Base-by-base conservation (phyloP, 2,329 filamentous ascomycete species). In the Penicillium fuscoglaucum region DNA sequence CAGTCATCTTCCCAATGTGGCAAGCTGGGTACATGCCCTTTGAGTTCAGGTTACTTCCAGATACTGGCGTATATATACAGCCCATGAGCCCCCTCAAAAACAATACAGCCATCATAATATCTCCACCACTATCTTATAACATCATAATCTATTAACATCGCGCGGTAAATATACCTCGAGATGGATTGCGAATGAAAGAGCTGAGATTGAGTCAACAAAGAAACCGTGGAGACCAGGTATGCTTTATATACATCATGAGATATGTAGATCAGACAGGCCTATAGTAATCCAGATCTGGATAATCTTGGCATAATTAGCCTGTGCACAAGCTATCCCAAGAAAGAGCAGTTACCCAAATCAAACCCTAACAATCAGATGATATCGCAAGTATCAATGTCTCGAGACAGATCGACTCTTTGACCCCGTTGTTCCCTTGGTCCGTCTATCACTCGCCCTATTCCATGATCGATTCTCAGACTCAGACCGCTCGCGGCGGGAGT, bases 321-420 rank as follows among this genome's bases (percentile, higher is more conserved):
- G 3, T 6, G 21, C 4, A 26, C 19, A 19, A 26, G 2, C 4
- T 5, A 17, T 6, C 21, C 21, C 7, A 17, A 17, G 4, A 26
- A 40, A 40, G 9, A 12, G 12, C n/a, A 54, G 12, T 29, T n/a
- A 39, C 52, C n/a, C 17, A 31, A 12, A 31, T 39, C 9, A 7
- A 13, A 8, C 1, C 21, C 5, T 8, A 24, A 2, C 29, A 28
- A 12, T 6, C n/a, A 21, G 17, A 52, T 46, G 7, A 37, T 46
- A 52, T 35, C 17, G 9, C 15, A 48, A 47, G 24, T 21, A 17
- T 57, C 40, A 57, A 33, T 57, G 54, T 39, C 40, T 44, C 13
- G 54, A 57, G 10, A 35, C 45, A 0, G 54, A 57, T 1, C 47
- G 40, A 39, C 21, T 37, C n/a, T 52, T 57, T 13, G 54, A 45